Percentiles rank a stretch among this genome's conserved stretches.
Evolutionary conservation across 192 early-diverging fungal genomes (phyloP).

Genomic region (Coemansia sp.): DNA sequence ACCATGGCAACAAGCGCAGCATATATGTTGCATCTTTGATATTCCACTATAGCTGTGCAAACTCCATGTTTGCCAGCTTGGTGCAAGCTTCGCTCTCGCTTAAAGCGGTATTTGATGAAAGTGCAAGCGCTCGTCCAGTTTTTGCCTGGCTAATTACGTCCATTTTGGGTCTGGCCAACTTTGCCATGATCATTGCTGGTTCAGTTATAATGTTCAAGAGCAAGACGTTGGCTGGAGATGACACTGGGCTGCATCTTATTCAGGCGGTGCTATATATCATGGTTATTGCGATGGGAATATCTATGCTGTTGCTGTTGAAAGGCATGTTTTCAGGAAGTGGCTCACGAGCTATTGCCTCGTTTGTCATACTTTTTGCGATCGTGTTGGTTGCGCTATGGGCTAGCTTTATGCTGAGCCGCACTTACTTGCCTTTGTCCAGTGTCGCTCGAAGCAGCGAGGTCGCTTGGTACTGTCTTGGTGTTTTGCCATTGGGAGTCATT

Average conservation of each 20-base stretch:
- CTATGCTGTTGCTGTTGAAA: not conserved
- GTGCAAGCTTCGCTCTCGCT: not conserved
- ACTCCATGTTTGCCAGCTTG: not conserved
- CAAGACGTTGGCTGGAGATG: not conserved
- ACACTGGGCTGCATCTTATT: slow-evolving; percentile 8
- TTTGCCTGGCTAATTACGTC: not conserved
- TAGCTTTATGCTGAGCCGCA: slow-evolving; percentile 14
- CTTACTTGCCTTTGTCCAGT: slow-evolving; percentile 10
- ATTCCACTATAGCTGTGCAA: slow-evolving; percentile 19
- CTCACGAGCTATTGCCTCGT: not conserved
- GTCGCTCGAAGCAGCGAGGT: slow-evolving; percentile 7
- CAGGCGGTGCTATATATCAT: slow-evolving; percentile 16
- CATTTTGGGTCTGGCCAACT: not conserved
- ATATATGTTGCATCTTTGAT: slow-evolving; percentile 34
- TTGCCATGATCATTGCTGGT: slow-evolving; percentile 6
- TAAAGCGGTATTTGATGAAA: not conserved
- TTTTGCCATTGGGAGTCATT: slow-evolving; percentile 11
- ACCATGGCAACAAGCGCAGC: slow-evolving; percentile 10
- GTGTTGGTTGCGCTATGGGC: slow-evolving; percentile 4
- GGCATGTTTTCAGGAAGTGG: not conserved
- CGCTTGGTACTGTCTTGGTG: slow-evolving; percentile 9
- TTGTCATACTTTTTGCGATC: not conserved
- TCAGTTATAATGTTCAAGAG: slow-evolving; percentile 8
- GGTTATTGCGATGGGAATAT: slow-evolving; percentile 7
- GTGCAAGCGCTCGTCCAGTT: not conserved